Evolutionary conservation across 768 basidiomycete genomes (phyloP).

Genomic region (Amanita brunnescens): DNA sequence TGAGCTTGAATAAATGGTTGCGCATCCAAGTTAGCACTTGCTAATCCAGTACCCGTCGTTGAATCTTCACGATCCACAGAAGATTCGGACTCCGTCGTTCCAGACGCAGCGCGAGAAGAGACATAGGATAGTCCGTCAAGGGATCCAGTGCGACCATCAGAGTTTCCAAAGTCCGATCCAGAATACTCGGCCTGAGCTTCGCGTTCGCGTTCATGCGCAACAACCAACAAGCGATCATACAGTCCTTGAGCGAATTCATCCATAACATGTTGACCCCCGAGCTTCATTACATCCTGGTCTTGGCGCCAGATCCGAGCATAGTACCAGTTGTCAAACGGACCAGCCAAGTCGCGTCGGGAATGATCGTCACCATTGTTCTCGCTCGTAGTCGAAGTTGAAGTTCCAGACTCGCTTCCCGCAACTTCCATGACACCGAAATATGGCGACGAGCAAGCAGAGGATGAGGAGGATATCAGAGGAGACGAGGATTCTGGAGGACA

Average conservation of each 20-base stretch:
- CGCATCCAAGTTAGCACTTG: neutral
- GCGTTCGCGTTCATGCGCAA: constrained; percentile 2
- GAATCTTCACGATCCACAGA: neutral
- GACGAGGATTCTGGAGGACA: constrained; percentile 5
- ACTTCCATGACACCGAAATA: neutral
- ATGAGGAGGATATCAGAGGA: neutral
- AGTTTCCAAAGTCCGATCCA: too few species aligned
- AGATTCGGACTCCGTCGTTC: neutral
- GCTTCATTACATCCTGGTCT: neutral
- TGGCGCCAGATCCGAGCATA: neutral
- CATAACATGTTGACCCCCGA: neutral
- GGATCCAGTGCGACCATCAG: neutral
- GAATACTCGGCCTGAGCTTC: too few species aligned
- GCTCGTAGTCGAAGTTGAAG: neutral
- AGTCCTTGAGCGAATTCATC: constrained; percentile 1
- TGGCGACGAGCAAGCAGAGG: constrained; percentile 2
- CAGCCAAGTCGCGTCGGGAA: neutral
- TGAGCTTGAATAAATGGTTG: neutral
- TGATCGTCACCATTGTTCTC: neutral
- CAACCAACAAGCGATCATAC: constrained; percentile 1
- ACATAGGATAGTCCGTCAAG: neutral
- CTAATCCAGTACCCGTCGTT: neutral
- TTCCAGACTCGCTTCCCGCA: neutral
- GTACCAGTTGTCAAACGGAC: neutral
- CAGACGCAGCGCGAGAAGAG: neutral